phyloP scores from a whole-genome alignment of 257 asterid genomes.

The Forsythia viridissima region DNA sequence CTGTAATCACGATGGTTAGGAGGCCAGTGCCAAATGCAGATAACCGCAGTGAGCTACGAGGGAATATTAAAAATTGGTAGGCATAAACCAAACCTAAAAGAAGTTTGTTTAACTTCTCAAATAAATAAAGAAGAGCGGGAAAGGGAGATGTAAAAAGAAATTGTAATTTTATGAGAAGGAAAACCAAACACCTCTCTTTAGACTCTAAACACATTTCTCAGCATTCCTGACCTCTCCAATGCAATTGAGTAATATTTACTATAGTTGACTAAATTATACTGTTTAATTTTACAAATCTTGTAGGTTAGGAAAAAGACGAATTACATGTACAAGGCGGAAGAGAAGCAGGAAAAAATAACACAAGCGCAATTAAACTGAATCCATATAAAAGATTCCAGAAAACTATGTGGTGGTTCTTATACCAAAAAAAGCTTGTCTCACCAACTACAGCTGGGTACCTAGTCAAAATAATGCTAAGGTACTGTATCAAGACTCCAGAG shows the following conservation, averaged over 20 bases:
- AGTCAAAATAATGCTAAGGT: neutral
- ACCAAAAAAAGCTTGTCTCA: constrained; percentile 1
- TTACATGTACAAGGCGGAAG: neutral
- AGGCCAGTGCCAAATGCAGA: neutral
- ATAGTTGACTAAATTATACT: neutral
- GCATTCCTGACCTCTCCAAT: neutral
- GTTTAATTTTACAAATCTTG: neutral
- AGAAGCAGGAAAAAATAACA: neutral
- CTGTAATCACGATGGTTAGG: neutral
- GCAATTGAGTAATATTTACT: constrained; percentile 6
- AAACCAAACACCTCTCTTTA: neutral
- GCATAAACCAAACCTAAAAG: neutral
- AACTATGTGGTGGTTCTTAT: neutral
- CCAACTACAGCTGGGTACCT: neutral
- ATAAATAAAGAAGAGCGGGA: neutral
- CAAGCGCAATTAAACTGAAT: neutral
- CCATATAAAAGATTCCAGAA: neutral
- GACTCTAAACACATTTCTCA: neutral
- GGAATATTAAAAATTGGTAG: neutral
- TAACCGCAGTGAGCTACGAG: neutral
- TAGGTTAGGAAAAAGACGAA: neutral
- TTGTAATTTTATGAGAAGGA: constrained; percentile 1
- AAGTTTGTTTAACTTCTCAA: neutral
- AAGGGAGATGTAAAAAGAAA: neutral
- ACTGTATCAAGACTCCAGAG: constrained; percentile 19